A percentile compares a stretch with the other conserved stretches of the same genome.
Evolutionary conservation across 129 eudicot species (phyloP).

Genomic region (Artemisia tridentata): DNA sequence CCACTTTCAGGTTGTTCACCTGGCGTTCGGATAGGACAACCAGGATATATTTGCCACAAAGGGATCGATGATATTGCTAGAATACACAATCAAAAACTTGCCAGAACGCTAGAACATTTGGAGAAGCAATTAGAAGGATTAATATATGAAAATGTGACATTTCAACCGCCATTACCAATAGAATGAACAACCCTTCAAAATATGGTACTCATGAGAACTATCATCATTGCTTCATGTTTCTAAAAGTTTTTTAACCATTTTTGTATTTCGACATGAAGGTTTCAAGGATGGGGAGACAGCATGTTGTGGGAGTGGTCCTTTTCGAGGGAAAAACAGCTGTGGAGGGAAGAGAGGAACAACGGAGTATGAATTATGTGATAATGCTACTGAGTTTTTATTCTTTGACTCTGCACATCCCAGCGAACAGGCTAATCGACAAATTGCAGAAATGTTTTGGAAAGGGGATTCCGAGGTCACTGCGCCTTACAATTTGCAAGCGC

Average conservation of each 20-base stretch:
- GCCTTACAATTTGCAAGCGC: constrained; percentile 31
- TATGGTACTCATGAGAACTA: constrained; percentile 41
- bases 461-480: constrained; percentile 14
- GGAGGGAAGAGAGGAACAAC: constrained; percentile 30
- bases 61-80: constrained; percentile 24
- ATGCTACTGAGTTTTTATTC: constrained; percentile 28
- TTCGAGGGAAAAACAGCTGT: constrained; percentile 36
- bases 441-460: constrained; percentile 34
- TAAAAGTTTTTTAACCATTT: background rate
- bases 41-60: constrained; percentile 30
- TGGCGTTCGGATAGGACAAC: constrained; percentile 10
- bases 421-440: constrained; percentile 29
- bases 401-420: constrained; percentile 42
- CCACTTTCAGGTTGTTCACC: constrained; percentile 54
- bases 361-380: constrained; percentile 34
- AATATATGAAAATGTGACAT: constrained; percentile 28
- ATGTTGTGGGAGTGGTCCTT: constrained; percentile 51
- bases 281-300: constrained; percentile 41
- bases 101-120: background rate
- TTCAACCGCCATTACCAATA: constrained; percentile 10
- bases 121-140: constrained; percentile 38
- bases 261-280: constrained; percentile 29
- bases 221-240: background rate
- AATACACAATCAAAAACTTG: constrained; percentile 31
- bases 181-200: constrained; percentile 32